phyloP scores from a whole-genome alignment of 139 green algal species.

The Coelastrella sp. region DNA sequence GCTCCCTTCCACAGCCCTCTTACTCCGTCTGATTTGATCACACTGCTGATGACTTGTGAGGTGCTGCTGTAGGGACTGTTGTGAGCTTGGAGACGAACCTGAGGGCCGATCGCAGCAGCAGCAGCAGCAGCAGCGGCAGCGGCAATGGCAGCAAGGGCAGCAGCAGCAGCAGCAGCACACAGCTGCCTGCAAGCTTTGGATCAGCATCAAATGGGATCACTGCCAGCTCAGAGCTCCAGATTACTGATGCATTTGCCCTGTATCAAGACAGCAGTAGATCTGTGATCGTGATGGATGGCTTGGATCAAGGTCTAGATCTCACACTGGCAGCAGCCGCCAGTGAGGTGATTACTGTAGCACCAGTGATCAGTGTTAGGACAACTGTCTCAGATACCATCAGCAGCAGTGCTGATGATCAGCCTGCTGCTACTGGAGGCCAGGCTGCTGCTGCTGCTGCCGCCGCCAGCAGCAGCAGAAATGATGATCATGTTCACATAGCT shows the following conservation, averaged over 20 bases:
- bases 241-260: background rate
- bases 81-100: slow-evolving; percentile 54
- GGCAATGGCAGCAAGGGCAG: background rate
- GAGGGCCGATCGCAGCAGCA: background rate
- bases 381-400: background rate
- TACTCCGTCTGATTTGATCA: slow-evolving; percentile 29
- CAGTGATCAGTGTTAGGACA: background rate
- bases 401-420: background rate
- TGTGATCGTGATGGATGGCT: background rate
- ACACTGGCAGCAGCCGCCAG: background rate
- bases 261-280: slow-evolving; percentile 11
- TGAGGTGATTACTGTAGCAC: slow-evolving; percentile 34
- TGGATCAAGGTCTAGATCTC: background rate
- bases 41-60: slow-evolving; percentile 12
- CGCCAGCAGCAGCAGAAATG: slow-evolving; percentile 5
- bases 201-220: background rate
- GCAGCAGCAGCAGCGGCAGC: slow-evolving; percentile 7
- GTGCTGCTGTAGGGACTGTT: background rate
- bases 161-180: background rate
- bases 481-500: background rate
- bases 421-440: background rate
- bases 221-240: background rate
- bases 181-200: too few relatives aligned
- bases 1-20: slow-evolving; percentile 49
- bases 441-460: background rate